These are phyloP conservation scores for Cystofilobasidium macerans DNA, from an alignment of 768 basidiomycete genomes.

Conservation along the genomic window DNA sequence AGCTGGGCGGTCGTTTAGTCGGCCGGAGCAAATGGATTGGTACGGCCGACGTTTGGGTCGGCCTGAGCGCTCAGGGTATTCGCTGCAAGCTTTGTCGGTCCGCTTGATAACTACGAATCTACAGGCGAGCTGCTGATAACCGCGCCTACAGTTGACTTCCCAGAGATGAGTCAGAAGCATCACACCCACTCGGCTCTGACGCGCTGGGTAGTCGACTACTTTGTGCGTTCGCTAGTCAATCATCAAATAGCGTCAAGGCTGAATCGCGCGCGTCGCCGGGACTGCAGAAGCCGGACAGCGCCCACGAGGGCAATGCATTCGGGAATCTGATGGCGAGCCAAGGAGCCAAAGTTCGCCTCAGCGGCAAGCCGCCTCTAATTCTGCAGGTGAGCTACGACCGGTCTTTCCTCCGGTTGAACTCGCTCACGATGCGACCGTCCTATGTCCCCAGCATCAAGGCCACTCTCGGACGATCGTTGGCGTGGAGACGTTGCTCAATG, in stretches of 20 bases:
- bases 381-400: no score
- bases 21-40: constrained; percentile 23
- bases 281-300: neutral
- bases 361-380: constrained; percentile 13
- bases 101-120: neutral
- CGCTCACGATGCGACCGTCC: no score
- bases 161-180: neutral
- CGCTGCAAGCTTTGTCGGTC: neutral
- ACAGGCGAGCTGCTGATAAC: neutral
- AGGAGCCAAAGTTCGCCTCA: constrained; percentile 7
- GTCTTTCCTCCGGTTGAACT: no score
- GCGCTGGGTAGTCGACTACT: constrained; percentile 24
- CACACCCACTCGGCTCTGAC: constrained; percentile 12
- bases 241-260: no score
- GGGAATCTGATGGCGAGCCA: constrained; percentile 10
- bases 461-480: constrained; percentile 25
- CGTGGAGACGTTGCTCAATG: constrained; percentile 10
- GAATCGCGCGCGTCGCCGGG: no score
- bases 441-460: constrained; percentile 22
- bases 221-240: no score
- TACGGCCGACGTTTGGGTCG: constrained; percentile 22
- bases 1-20: constrained; percentile 11
- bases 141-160: constrained; percentile 14
- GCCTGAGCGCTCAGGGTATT: constrained; percentile 11
- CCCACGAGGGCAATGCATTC: neutral